Base-by-base conservation (phyloP, 148 eudicot genomes). In the Fallopia convolvulus region DNA sequence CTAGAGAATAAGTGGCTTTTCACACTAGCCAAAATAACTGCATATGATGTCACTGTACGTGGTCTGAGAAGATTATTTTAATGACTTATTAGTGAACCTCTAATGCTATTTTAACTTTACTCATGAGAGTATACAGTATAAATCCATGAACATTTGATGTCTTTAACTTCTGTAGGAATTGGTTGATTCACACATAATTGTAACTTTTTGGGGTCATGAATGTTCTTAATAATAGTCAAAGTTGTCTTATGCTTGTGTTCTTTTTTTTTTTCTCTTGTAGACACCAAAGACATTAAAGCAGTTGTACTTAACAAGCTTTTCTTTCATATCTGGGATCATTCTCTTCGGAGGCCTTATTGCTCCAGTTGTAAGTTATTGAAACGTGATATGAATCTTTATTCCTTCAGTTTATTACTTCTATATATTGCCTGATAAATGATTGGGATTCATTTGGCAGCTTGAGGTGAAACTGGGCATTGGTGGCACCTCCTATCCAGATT, bases 331-430 rank as follows among this genome's bases (percentile, higher is more conserved):
- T 36, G 98, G 95, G 76, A 90, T 88, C 44, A 92, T 94, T 71
- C 83, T 92, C 74, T 92, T 94, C 44, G 97, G 98, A 73, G 98
- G 97, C 72, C 91, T 94, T 63, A 80, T 94, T 79, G 98, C 98
- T 81, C 98, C 98, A 80, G 79, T 76, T 68, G 98, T 94, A 89
- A 90, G 98, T 65, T 85, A 72, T 13, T 72, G 40, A 72, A 47
- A 55, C 76, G 4, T 68, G 20, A 66, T 44, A 14, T 66, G 72
- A 36, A 66, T 66, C 72, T 66, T 66, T 66, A 5, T 66, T 66
- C 20, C 42, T 66, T 33, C 41, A 36, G 20, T 68, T 68, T 15
- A 68, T 68, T 68, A 68, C 72, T 1, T 21, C 30, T 55, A 55
- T 55, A 2, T 63, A 1, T 63, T 10, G 17, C 65, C 30, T 12